Evolutionary conservation across 805 yeast genomes (phyloP).

Genomic region (Wickerhamomyces chambardii): DNA sequence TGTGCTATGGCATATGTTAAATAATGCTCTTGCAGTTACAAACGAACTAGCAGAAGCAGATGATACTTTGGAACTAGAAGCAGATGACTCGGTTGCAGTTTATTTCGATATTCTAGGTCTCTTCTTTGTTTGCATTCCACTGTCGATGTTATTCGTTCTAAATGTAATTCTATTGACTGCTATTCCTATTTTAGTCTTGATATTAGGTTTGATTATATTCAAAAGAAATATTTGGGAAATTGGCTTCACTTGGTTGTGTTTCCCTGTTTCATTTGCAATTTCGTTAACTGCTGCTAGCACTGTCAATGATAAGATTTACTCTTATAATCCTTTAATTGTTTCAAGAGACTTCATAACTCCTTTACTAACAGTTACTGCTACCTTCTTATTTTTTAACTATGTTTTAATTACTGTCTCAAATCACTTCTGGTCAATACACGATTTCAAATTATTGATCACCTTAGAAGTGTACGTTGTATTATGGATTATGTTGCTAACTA

Average conservation of each 20-base stretch:
- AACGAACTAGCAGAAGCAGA: conserved; percentile 32
- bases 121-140: conserved; percentile 45
- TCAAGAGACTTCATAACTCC: conserved; percentile 43
- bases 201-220: conserved; percentile 38
- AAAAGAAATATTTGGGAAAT: conserved; percentile 40
- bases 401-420: conserved; percentile 33
- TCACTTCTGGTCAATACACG: conserved; percentile 36
- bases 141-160: conserved; percentile 35
- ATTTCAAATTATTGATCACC: conserved; percentile 49
- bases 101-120: conserved; percentile 57
- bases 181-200: conserved; percentile 43
- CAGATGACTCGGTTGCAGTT: conserved; percentile 35
- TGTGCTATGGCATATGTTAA: conserved; percentile 81
- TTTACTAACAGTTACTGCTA: conserved; percentile 35
- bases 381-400: conserved; percentile 47
- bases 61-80: conserved; percentile 18
- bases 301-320: conserved; percentile 29
- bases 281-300: conserved; percentile 30
- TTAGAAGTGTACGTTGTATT: conserved; percentile 43
- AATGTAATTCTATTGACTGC: conserved; percentile 43
- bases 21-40: conserved; percentile 56
- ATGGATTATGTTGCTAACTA: conserved; percentile 48
- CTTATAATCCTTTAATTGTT: conserved; percentile 38
- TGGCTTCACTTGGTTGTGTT: conserved; percentile 39
- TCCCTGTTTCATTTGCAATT: conserved; percentile 46